A percentile compares a stretch with the other conserved stretches of the same genome.
phyloP scores from a whole-genome alignment of 2,329 filamentous ascomycete species.

The Microsporum canis region DNA sequence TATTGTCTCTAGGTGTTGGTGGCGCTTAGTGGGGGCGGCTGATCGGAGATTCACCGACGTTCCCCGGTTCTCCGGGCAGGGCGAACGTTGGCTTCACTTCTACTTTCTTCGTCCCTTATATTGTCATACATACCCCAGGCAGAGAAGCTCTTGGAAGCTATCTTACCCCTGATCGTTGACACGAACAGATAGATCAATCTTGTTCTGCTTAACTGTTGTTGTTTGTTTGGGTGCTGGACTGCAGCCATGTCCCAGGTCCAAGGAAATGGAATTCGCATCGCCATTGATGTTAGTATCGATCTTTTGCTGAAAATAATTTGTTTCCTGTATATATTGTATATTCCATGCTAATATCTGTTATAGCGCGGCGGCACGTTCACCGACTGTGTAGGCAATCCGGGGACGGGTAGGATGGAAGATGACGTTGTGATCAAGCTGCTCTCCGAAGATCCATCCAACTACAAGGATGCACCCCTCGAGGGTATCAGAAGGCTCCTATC shows the following conservation, averaged over 20 bases:
- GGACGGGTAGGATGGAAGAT: slow-evolving; percentile 54
- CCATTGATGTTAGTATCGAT: slow-evolving; percentile 25
- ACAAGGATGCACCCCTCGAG: slow-evolving; percentile 80
- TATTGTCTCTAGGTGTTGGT: background rate
- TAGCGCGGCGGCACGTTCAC: slow-evolving; percentile 82
- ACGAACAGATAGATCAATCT: background rate
- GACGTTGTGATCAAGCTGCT: slow-evolving; percentile 79
- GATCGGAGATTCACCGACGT: background rate
- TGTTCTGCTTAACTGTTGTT: background rate
- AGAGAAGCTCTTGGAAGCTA: background rate
- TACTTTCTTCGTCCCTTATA: background rate
- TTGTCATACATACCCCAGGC: background rate
- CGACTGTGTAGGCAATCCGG: slow-evolving; percentile 76
- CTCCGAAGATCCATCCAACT: slow-evolving; percentile 82
- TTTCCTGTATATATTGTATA: slow-evolving; percentile 5
- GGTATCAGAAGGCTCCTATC: slow-evolving; percentile 79
- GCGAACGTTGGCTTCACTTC: background rate
- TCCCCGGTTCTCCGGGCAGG: background rate
- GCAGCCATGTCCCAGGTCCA: slow-evolving; percentile 9
- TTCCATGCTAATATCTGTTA: slow-evolving; percentile 9
- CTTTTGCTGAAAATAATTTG: background rate
- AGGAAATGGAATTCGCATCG: slow-evolving; percentile 25
- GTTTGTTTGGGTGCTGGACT: background rate
- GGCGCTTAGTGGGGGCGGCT: background rate
- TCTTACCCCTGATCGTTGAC: background rate